Conservation (phyloP, 2,329 filamentous ascomycete species). For the Diaporthe velutina region DNA sequence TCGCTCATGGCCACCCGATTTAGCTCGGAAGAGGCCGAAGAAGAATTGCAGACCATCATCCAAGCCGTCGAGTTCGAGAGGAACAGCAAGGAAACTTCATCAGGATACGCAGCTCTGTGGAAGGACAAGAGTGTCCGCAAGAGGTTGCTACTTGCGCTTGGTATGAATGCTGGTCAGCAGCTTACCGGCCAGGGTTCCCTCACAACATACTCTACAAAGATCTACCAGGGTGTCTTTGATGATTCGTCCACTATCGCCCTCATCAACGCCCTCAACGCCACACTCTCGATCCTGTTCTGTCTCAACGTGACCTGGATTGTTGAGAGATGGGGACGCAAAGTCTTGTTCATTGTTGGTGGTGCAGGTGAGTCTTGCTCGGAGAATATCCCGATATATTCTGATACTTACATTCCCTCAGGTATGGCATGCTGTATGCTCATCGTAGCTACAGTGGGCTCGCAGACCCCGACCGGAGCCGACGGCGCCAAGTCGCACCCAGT, state of each 20-base stretch:
- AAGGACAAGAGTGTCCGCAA: constrained; percentile 77
- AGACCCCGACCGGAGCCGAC: constrained; percentile 60
- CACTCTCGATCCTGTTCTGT: constrained; percentile 79
- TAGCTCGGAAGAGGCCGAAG: constrained; percentile 74
- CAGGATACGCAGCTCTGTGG: constrained; percentile 75
- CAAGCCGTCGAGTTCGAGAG: constrained; percentile 80
- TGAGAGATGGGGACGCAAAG: constrained; percentile 78
- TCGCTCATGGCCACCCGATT: constrained; percentile 71
- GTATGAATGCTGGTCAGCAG: constrained; percentile 79
- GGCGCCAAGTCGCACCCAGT: constrained; percentile 69
- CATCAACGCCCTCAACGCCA: constrained; percentile 82
- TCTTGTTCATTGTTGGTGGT: constrained; percentile 76
- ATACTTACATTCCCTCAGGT: constrained; percentile 56
- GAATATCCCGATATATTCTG: background rate
- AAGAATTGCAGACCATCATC: constrained; percentile 73
- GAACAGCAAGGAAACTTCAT: constrained; percentile 72
- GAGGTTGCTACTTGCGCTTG: constrained; percentile 73
- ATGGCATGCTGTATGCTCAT: constrained; percentile 80
- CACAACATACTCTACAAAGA: constrained; percentile 80
- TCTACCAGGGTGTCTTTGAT: constrained; percentile 79
- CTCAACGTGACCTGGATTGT: constrained; percentile 81
- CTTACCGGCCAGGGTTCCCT: constrained; percentile 81
- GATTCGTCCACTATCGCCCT: constrained; percentile 72
- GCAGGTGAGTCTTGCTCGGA: background rate
- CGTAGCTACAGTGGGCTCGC: constrained; percentile 58